Base-by-base conservation (phyloP, 1,284 basidiomycete genomes). In the Trichosporon faecale region DNA sequence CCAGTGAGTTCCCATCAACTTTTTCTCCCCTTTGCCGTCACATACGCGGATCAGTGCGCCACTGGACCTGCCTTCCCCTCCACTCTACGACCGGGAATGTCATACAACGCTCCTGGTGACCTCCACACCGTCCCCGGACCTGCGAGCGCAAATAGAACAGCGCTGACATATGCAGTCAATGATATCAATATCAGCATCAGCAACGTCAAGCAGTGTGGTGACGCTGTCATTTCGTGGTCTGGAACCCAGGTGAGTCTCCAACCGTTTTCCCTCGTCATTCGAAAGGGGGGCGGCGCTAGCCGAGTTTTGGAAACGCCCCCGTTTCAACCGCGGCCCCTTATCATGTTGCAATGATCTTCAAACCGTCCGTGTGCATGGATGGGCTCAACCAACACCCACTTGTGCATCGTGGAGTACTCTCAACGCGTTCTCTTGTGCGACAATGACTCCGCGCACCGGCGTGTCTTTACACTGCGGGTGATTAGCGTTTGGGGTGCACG, bases 221-320 rank as follows among this genome's bases (percentile, higher is more conserved):
- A 75, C 60, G 79, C 80, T 6, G 78, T 75, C 25, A 76, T 83
- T 64, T 73, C 73, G 14, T 83, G 82, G 82, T 73, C 73, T 6
- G 80, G 80, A 18, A 74, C 77, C 11, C 69, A 49, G 52, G 80
- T 82, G 66, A 75, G 80, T 76, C 6, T 16, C 7, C 21, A 3
- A 3, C 37, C 37, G 37, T 40, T 14, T 18, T 44, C 40, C 46
- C 1, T 12, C 21, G 7, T n/a, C 46, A 18, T 23, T 52, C 46
- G 46, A 52, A 21, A 7, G 9, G 49, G 6, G 49, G 49, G 49
- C 49, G 11, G 49, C 9, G 2, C 21, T 52, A 11, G 49, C 49
- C 21, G 49, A 52, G 25, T n/a, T 52, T 12, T 11, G 21, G 11
- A 11, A 25, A 52, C 49, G 21, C 49, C 23, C 49, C 49, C 40